phyloP scores from a whole-genome alignment of 2,329 filamentous ascomycete genomes.

The Cladosporium sphaerospermum region DNA sequence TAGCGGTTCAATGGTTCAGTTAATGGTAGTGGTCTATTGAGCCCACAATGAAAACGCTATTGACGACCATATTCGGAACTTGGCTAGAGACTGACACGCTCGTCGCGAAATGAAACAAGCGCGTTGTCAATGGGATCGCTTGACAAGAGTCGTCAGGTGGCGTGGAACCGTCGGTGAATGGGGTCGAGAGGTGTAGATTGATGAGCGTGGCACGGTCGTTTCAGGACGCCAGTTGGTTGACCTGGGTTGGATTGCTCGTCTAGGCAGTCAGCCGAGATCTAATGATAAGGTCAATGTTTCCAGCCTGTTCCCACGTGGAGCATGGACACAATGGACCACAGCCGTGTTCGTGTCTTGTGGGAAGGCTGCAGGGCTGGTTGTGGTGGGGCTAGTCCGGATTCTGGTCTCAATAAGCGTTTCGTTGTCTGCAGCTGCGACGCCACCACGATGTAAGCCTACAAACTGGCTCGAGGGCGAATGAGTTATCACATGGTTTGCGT shows the following conservation, averaged over 20 bases:
- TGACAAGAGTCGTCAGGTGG: not conserved
- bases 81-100: slow-evolving; percentile 1
- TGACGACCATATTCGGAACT: not conserved
- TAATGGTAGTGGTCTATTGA: not conserved
- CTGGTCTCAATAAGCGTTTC: slow-evolving; percentile 16
- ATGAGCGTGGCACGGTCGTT: too few species aligned
- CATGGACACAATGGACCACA: not conserved
- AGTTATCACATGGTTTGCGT: too few species aligned
- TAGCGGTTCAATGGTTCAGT: not conserved
- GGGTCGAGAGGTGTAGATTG: too few species aligned
- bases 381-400: slow-evolving; percentile 14
- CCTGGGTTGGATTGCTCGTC: too few species aligned
- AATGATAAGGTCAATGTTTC: too few species aligned
- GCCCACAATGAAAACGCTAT: not conserved
- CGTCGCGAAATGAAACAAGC: not conserved
- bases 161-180: too few species aligned
- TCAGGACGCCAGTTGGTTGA: too few species aligned
- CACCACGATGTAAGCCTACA: too few species aligned
- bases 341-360: not conserved
- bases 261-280: too few species aligned
- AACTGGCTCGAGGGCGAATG: too few species aligned
- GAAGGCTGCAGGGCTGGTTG: not conserved
- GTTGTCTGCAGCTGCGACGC: slow-evolving; percentile 8
- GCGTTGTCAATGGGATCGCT: not conserved
- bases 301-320: slow-evolving; percentile 7